These are phyloP conservation scores for Paraconiothyrium sp. DNA, from an alignment of 2,329 filamentous ascomycete genomes.

Conservation along the genomic window DNA sequence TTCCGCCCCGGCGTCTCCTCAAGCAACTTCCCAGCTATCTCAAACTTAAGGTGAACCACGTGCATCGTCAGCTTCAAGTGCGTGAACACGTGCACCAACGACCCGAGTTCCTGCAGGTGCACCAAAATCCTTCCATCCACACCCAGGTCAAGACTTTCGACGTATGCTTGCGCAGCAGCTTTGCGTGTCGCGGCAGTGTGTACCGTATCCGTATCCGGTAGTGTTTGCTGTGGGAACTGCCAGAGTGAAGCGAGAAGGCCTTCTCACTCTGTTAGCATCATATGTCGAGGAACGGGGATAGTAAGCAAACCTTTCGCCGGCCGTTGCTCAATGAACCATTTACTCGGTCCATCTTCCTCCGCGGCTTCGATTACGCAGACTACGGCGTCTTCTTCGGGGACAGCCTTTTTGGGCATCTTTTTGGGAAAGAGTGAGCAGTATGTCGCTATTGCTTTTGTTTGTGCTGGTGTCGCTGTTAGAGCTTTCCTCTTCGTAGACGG, in stretches of 20 bases:
- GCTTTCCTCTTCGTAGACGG: constrained; percentile 38
- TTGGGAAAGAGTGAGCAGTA: constrained; percentile 50
- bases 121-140: constrained; percentile 22
- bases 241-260: constrained; percentile 41
- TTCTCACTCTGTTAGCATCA: background rate
- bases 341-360: constrained; percentile 23
- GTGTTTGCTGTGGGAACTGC: constrained; percentile 45
- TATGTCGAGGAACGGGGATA: background rate
- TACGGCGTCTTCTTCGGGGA: constrained; percentile 42
- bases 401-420: constrained; percentile 46
- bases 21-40: constrained; percentile 23
- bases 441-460: constrained; percentile 26
- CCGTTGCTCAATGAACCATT: constrained; percentile 49
- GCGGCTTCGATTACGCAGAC: constrained; percentile 43
- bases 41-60: constrained; percentile 33
- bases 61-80: constrained; percentile 50
- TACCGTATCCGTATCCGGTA: constrained; percentile 24
- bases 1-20: constrained; percentile 30
- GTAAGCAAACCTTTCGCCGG: constrained; percentile 42
- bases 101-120: constrained; percentile 33
- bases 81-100: constrained; percentile 47
- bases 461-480: constrained; percentile 11
- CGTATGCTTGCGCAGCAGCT: constrained; percentile 31
- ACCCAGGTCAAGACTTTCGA: constrained; percentile 26
- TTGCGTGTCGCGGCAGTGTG: constrained; percentile 35